Base-by-base conservation (phyloP, 495 filamentous ascomycete species). In the Rostrohypoxylon terebratum region DNA sequence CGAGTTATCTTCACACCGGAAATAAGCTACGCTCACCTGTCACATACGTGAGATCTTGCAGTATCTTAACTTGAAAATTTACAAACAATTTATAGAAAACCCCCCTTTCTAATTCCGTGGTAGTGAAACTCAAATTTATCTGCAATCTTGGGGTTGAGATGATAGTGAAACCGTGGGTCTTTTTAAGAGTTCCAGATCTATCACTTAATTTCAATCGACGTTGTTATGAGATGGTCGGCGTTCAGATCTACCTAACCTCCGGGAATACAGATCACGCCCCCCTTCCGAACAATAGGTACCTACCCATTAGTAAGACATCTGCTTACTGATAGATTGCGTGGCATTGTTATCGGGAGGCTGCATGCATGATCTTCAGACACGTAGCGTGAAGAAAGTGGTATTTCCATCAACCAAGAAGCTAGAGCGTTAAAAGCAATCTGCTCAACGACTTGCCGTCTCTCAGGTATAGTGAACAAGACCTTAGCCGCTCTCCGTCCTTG, bases 281-380 rank as follows among this genome's bases (percentile, higher is more conserved):
- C 3, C 8, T 48, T 18, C 28, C 11, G 9, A 55, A 55, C 20
- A 16, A 36, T n/a, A n/a, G n/a, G n/a, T n/a, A n/a, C n/a, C n/a
- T n/a, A 20, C 36, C 36, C 51, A 8, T 55, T 55, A 20, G 51
- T 55, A 36, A 55, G 28, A 18, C 51, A 21, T 18, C 16, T 31
- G 51, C 51, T 20, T 31, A 55, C n/a, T 36, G 31, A 9, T 53
- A 53, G 47, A 25, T 50, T 50, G 47, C 50, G 50, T 31, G 50
- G 50, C 50, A 25, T 6, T 54, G 13, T 14, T 54, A 16, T 1
- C 8, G 34, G 3, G 9, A 11, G n/a, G 13, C 38, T 42, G 38
- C 38, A 42, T 42, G 38, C 13, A 54, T 54, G 2, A 54, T n/a
- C 2, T 31, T 25, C 14, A 14, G 11, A n/a, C 25, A 31, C 25